phyloP scores from a whole-genome alignment of 495 filamentous ascomycete species.

The Acidiella bohemica region DNA sequence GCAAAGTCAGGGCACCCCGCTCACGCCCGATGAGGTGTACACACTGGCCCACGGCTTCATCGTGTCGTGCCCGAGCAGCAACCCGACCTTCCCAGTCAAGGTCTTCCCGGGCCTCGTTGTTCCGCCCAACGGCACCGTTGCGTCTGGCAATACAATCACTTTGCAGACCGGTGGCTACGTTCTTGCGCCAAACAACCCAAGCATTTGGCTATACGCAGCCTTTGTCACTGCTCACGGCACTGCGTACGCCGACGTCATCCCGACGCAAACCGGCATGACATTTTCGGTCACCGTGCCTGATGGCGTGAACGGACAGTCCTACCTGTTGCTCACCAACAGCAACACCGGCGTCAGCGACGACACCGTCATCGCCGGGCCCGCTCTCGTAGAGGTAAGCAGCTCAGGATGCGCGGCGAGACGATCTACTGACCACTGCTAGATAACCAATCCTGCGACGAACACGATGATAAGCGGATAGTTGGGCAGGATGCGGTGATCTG shows the following conservation, averaged over 20 bases:
- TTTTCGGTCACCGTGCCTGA: conserved; percentile 28
- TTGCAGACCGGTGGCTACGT: conserved; percentile 15
- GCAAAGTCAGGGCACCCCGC: conserved; percentile 43
- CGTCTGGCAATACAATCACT: conserved; percentile 10
- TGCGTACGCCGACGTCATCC: conserved; percentile 18
- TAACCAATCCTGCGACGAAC: background rate
- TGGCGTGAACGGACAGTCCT: conserved; percentile 35
- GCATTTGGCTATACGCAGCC: conserved; percentile 26
- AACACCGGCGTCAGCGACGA: conserved; percentile 31
- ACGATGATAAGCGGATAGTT: background rate
- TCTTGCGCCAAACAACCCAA: conserved; percentile 1
- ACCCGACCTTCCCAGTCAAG: conserved; percentile 43
- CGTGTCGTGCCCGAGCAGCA: conserved; percentile 38
- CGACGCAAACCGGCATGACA: conserved; percentile 10
- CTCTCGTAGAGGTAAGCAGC: conserved; percentile 31
- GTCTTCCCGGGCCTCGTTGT: conserved; percentile 30
- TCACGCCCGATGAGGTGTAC: conserved; percentile 45
- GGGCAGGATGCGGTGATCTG: background rate
- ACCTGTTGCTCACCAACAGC: conserved; percentile 34
- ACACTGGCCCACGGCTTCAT: conserved; percentile 50
- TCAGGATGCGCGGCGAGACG: background rate
- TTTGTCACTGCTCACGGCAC: conserved; percentile 32
- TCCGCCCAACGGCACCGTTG: conserved; percentile 9
- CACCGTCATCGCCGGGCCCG: conserved; percentile 35
- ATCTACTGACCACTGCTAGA: background rate